Evolutionary conservation across 495 filamentous ascomycete species (phyloP).

Genomic region (Penicilliopsis zonata): DNA sequence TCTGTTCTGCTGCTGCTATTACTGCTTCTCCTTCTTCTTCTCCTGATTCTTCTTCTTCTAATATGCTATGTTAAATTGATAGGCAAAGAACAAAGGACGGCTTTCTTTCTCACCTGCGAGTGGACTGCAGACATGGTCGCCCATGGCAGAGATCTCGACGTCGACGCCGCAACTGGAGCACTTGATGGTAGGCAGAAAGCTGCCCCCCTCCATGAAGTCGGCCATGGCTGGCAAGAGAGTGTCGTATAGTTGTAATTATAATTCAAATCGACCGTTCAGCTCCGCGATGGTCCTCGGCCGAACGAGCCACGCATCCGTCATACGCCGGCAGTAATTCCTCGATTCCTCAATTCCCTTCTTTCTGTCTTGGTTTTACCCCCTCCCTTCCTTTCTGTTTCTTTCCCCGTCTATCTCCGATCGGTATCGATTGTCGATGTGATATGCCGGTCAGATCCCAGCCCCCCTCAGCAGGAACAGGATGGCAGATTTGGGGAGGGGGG

Average conservation of each 20-base stretch:
- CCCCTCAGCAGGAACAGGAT: too few species aligned
- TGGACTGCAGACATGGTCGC: slow-evolving; percentile 65
- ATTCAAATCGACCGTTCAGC: neutral
- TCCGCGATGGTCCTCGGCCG: neutral
- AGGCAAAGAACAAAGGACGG: too few species aligned
- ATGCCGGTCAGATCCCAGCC: too few species aligned
- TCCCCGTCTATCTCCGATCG: slow-evolving; percentile 3
- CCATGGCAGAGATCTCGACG: slow-evolving; percentile 86
- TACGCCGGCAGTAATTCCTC: neutral
- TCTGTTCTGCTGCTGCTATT: too few species aligned
- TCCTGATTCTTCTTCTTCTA: too few species aligned
- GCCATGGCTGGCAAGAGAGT: slow-evolving; percentile 19
- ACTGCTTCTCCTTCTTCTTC: too few species aligned
- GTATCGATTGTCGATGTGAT: too few species aligned
- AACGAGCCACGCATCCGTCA: neutral
- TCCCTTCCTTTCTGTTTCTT: slow-evolving; percentile 5
- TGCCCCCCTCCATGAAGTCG: slow-evolving; percentile 40
- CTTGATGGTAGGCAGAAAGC: slow-evolving; percentile 84
- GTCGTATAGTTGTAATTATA: too few species aligned
- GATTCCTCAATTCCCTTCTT: too few species aligned
- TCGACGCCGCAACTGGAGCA: slow-evolving; percentile 80
- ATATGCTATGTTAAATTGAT: too few species aligned
- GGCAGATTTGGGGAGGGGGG: too few species aligned
- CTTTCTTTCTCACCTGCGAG: neutral
- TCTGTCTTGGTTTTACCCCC: slow-evolving; percentile 2